Percentiles rank a stretch among this genome's conserved stretches.
phyloP scores from a whole-genome alignment of 768 basidiomycete genomes.

The Phaffia tasmanica region DNA sequence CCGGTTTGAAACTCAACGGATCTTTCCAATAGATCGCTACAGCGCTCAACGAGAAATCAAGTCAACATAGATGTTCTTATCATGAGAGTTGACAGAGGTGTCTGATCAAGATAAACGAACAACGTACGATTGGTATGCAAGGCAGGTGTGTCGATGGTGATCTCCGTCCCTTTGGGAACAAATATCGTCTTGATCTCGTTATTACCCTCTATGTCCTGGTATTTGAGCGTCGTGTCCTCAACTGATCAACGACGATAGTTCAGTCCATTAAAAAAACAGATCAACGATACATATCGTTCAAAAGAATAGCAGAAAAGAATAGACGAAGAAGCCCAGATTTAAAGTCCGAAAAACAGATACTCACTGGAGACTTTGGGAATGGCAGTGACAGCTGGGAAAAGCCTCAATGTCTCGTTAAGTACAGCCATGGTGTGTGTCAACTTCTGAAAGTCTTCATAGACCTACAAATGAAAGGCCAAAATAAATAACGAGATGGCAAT shows the following conservation, averaged over 20 bases:
- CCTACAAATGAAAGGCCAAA: not conserved
- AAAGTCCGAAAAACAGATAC: not conserved
- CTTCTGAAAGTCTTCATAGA: conserved; percentile 19
- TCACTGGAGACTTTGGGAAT: conserved; percentile 15
- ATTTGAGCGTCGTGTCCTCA: conserved; percentile 15
- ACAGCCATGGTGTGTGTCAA: conserved; percentile 4
- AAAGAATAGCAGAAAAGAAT: not conserved
- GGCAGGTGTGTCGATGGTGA: conserved; percentile 10
- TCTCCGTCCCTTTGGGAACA: conserved; percentile 13
- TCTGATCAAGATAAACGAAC: not conserved
- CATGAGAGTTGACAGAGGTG: not conserved
- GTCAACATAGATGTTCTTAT: not conserved
- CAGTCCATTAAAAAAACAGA: no score
- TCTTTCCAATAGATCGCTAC: conserved; percentile 51
- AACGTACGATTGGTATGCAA: conserved; percentile 19
- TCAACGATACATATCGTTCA: no score
- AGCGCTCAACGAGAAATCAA: not conserved
- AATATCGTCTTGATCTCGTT: not conserved
- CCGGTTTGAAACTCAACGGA: conserved; percentile 44
- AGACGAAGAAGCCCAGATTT: no score
- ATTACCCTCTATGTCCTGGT: conserved; percentile 6
- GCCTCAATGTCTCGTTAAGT: conserved; percentile 9
- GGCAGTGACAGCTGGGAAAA: conserved; percentile 15
- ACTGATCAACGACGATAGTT: not conserved
- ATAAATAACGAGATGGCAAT: no score